phyloP scores from a whole-genome alignment of 352 stramenopile genomes.

The Albugo candida region DNA sequence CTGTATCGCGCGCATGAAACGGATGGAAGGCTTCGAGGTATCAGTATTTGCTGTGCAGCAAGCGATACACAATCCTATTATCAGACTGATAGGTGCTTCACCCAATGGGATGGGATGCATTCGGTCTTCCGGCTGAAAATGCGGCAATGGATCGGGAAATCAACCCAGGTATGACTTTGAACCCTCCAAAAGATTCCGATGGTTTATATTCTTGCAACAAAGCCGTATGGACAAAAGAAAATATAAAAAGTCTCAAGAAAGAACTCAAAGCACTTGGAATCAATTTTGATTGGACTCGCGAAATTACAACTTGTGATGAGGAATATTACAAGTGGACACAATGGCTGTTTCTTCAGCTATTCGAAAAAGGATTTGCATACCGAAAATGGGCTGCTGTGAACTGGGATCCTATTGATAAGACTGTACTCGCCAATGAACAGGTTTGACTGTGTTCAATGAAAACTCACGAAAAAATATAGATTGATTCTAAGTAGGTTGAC shows the following conservation, averaged over 20 bases:
- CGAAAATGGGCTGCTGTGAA: conserved; percentile 96
- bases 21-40: conserved; percentile 92
- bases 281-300: conserved; percentile 93
- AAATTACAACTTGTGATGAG: conserved; percentile 91
- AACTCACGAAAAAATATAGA: no score
- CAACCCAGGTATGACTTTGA: conserved; percentile 36
- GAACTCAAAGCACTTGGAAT: conserved; percentile 96
- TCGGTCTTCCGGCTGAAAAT: conserved; percentile 99
- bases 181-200: not conserved
- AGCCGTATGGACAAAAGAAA: conserved; percentile 86
- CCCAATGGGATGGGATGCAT: conserved; percentile 99
- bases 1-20: conserved; percentile 92
- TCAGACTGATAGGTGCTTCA: conserved; percentile 76
- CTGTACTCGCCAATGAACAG: conserved; percentile 98
- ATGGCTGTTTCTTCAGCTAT: conserved; percentile 98
- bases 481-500: conserved; percentile 22
- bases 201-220: not conserved
- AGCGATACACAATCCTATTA: not conserved
- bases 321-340: conserved; percentile 99
- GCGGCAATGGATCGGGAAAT: conserved; percentile 95
- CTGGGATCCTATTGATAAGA: conserved; percentile 97
- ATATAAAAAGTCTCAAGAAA: conserved; percentile 93
- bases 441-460: conserved; percentile 10
- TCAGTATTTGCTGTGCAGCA: not conserved
- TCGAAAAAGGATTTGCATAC: conserved; percentile 88